Evolutionary conservation across 176 grass and related monocot genomes (phyloP).

Genomic region (Ensete ventricosum): DNA sequence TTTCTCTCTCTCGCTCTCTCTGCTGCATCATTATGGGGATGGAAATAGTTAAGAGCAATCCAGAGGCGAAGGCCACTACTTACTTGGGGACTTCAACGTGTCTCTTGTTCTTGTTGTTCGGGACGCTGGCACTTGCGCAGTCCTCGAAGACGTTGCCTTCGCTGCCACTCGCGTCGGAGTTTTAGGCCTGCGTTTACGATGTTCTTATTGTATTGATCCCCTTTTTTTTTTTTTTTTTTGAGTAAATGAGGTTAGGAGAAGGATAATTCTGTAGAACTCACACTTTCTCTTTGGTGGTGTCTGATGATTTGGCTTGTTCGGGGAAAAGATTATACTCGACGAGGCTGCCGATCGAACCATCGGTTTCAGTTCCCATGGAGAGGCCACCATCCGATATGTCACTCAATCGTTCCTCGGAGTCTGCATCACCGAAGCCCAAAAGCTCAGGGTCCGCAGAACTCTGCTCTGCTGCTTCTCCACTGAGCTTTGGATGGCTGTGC

Average conservation of each 20-base stretch:
- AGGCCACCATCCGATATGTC: constrained; percentile 77
- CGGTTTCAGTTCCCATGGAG: constrained; percentile 75
- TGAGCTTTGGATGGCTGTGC: constrained; percentile 25
- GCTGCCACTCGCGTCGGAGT: constrained; percentile 27
- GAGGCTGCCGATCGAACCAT: constrained; percentile 47
- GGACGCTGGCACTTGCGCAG: constrained; percentile 32
- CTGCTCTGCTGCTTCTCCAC: constrained; percentile 4
- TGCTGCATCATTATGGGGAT: no score
- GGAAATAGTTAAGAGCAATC: no score
- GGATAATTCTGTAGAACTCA: constrained; percentile 1
- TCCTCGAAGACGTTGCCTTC: constrained; percentile 38
- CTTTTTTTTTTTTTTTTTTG: no score
- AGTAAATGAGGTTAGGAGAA: no score
- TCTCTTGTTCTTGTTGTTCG: constrained; percentile 51
- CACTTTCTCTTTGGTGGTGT: constrained; percentile 25
- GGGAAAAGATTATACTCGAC: constrained; percentile 36
- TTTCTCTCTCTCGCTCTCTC: no score
- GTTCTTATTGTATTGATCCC: no score
- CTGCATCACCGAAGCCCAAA: constrained; percentile 43
- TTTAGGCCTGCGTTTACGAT: constrained; percentile 37
- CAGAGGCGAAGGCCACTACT: neutral
- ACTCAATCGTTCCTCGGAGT: constrained; percentile 66
- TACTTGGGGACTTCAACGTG: constrained; percentile 59
- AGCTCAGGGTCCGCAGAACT: constrained; percentile 40
- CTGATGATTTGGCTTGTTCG: constrained; percentile 38